These are phyloP conservation scores for Eutrema yunnanense DNA, from an alignment of 345 rosid species.

Conservation along the genomic window DNA sequence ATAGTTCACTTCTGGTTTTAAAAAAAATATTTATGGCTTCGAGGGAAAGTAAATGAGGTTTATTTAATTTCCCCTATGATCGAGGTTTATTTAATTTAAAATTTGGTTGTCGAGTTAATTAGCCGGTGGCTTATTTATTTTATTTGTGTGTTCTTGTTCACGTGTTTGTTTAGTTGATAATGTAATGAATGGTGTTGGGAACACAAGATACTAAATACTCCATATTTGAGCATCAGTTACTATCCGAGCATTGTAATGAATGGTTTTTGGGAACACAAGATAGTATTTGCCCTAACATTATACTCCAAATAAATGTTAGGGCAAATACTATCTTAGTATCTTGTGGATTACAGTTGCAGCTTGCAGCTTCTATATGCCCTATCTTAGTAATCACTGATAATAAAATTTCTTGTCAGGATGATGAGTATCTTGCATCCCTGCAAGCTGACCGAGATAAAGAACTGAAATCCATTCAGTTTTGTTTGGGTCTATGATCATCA, in stretches of 20 bases:
- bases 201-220: not conserved
- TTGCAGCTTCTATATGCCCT: too few species aligned
- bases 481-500: not conserved
- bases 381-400: too few species aligned
- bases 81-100: not conserved
- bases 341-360: too few species aligned
- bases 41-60: slow-evolving; percentile 19
- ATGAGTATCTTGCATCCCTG: slow-evolving; percentile 89
- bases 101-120: slow-evolving; percentile 9
- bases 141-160: not conserved
- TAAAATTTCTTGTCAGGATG: slow-evolving; percentile 51
- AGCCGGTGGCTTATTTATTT: slow-evolving; percentile 2
- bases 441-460: slow-evolving; percentile 98
- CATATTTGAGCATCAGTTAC: not conserved
- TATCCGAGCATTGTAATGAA: too few species aligned
- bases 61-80: slow-evolving; percentile 8
- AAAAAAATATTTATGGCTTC: slow-evolving; percentile 1
- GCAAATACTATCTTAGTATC: too few species aligned
- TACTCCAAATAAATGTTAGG: too few species aligned
- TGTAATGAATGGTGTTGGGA: slow-evolving; percentile 10
- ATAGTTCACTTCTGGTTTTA: slow-evolving; percentile 7
- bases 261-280: too few species aligned
- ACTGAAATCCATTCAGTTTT: slow-evolving; percentile 44
- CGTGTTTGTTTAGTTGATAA: slow-evolving; percentile 19
- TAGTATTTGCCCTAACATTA: too few species aligned